A percentile compares a stretch with the other conserved stretches of the same genome.
phyloP scores from a whole-genome alignment of 306 rosid genomes.

The Geum urbanum region DNA sequence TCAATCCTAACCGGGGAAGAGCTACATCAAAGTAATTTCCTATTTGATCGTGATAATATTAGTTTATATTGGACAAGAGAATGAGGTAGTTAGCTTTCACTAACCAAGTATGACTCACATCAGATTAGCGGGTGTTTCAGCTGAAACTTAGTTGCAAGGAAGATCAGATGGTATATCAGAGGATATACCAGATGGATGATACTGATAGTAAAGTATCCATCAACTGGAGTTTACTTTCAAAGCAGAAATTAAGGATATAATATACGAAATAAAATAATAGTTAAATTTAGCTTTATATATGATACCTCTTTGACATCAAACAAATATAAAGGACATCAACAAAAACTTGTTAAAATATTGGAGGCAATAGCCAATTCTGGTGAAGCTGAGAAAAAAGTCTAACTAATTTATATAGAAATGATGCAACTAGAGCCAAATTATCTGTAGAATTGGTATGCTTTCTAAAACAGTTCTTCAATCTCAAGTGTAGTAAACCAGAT shows the following conservation, averaged over 20 bases:
- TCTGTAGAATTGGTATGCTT: neutral
- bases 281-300: neutral
- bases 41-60: neutral
- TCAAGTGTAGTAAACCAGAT: neutral
- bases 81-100: neutral
- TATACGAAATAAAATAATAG: neutral
- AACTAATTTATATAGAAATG: neutral
- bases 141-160: neutral
- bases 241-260: neutral
- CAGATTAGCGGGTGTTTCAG: conserved; percentile 6
- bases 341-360: neutral
- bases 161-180: neutral
- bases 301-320: neutral
- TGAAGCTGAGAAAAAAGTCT: neutral
- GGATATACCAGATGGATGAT: neutral
- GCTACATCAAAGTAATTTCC: neutral
- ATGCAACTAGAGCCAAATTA: neutral
- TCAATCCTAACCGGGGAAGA: neutral
- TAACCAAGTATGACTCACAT: neutral
- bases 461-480: neutral
- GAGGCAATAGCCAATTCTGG: neutral
- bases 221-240: neutral
- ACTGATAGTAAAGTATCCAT: neutral
- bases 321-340: neutral
- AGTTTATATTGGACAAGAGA: neutral